Evolutionary conservation across 495 filamentous ascomycete species (phyloP).

Genomic region (Physcia stellaris): DNA sequence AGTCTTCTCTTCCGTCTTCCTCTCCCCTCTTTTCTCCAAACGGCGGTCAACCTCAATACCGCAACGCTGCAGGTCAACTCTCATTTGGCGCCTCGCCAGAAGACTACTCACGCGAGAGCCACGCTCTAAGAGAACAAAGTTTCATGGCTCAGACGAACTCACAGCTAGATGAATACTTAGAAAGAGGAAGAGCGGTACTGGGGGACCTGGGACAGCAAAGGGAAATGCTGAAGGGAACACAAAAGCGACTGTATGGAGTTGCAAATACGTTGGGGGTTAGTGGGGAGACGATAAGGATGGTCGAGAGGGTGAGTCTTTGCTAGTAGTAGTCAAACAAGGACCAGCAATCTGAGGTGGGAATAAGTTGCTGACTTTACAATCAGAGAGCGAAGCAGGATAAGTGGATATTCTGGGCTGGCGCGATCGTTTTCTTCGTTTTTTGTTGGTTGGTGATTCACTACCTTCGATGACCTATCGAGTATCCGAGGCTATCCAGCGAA

Average conservation of each 20-base stretch:
- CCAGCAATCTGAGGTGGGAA: too few relatives aligned
- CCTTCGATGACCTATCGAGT: constrained; percentile 49
- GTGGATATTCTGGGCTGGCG: constrained; percentile 91
- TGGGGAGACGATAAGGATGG: constrained; percentile 91
- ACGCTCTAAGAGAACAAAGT: constrained; percentile 79
- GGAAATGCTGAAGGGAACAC: constrained; percentile 88
- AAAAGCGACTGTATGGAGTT: constrained; percentile 77
- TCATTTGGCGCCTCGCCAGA: constrained; percentile 39
- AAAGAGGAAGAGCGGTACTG: constrained; percentile 77
- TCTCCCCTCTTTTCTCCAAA: constrained; percentile 25
- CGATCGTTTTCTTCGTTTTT: constrained; percentile 80
- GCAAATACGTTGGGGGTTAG: constrained; percentile 88
- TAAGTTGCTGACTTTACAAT: too few relatives aligned
- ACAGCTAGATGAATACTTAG: constrained; percentile 86
- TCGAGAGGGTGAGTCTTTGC: too few relatives aligned
- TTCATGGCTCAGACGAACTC: constrained; percentile 69
- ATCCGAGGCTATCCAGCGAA: too few relatives aligned
- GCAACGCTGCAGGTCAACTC: too few relatives aligned
- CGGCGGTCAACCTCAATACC: constrained; percentile 25
- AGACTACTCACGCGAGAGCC: constrained; percentile 57
- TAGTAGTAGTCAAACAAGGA: too few relatives aligned
- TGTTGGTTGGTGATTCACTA: constrained; percentile 82
- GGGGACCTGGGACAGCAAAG: constrained; percentile 80
- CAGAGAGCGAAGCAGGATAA: constrained; percentile 89
- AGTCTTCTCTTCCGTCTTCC: constrained; percentile 32